These are phyloP conservation scores for Rosa hybrid DNA, from an alignment of 331 rosid genomes.

Conservation along the genomic window DNA sequence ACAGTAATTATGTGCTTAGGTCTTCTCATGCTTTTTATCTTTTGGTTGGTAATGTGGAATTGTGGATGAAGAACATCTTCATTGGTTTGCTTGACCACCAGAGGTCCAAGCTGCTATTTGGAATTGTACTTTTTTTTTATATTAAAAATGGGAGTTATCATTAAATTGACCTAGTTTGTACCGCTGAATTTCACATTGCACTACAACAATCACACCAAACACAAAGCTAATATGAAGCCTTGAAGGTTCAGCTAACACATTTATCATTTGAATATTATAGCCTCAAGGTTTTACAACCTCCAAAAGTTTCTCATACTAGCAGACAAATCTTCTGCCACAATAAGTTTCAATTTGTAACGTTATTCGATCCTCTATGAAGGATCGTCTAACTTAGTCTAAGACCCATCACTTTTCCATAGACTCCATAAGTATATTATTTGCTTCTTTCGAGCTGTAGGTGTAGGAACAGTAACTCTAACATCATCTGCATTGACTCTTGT, in stretches of 20 bases:
- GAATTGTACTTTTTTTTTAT: too few species aligned
- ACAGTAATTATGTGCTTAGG: too few species aligned
- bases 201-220: not conserved
- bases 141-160: not conserved
- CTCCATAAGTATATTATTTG: slow-evolving; percentile 92
- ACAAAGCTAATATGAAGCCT: not conserved
- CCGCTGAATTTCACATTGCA: slow-evolving; percentile 5
- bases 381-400: too few species aligned
- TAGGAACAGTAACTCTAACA: slow-evolving; percentile 91
- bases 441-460: slow-evolving; percentile 97
- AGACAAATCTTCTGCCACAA: slow-evolving; percentile 88
- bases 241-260: not conserved
- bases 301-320: slow-evolving; percentile 95
- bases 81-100: too few species aligned
- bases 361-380: too few species aligned
- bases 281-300: slow-evolving; percentile 92
- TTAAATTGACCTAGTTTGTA: not conserved
- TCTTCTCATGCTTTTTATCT: too few species aligned
- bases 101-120: too few species aligned
- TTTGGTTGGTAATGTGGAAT: too few species aligned
- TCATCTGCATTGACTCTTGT: slow-evolving; percentile 97
- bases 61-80: too few species aligned
- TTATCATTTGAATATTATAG: not conserved
- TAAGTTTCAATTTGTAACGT: slow-evolving; percentile 57
- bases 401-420: slow-evolving; percentile 94